phyloP scores from a whole-genome alignment of 768 basidiomycete species.

The Cubamyces lactineus region DNA sequence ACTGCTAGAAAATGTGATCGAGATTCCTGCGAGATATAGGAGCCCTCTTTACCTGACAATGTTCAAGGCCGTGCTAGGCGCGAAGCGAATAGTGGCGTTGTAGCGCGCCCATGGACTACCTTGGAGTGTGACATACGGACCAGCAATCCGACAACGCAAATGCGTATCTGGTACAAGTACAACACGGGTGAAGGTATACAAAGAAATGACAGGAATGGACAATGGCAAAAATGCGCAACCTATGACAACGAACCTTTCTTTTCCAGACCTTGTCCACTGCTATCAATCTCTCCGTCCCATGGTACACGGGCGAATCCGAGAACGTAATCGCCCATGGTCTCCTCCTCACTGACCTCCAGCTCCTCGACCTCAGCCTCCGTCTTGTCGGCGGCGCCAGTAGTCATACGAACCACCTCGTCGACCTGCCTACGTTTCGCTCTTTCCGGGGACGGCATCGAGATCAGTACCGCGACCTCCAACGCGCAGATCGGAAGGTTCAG shows the following conservation, averaged over 20 bases:
- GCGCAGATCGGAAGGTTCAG: conserved; percentile 12
- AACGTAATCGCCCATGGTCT: conserved; percentile 17
- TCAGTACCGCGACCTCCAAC: conserved; percentile 30
- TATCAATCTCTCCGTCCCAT: conserved; percentile 17
- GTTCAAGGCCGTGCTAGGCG: too few species aligned
- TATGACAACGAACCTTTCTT: not conserved
- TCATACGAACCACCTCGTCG: not conserved
- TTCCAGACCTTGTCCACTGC: too few species aligned
- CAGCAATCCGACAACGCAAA: not conserved
- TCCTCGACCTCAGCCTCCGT: conserved; percentile 7
- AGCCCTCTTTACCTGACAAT: not conserved
- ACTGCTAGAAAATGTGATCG: not conserved
- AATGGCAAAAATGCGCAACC: not conserved
- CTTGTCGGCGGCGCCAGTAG: not conserved
- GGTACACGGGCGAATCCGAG: conserved; percentile 19
- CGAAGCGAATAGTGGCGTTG: not conserved
- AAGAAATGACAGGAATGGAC: not conserved
- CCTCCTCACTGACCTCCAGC: conserved; percentile 4
- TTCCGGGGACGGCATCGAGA: conserved; percentile 31
- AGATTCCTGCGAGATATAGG: not conserved
- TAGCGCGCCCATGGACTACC: not conserved
- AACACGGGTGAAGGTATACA: not conserved
- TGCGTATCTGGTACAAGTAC: conserved; percentile 1
- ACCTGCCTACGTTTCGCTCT: not conserved
- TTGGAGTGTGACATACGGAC: not conserved